phyloP scores from a whole-genome alignment of 768 basidiomycete species.

The Lentinus brumalis region DNA sequence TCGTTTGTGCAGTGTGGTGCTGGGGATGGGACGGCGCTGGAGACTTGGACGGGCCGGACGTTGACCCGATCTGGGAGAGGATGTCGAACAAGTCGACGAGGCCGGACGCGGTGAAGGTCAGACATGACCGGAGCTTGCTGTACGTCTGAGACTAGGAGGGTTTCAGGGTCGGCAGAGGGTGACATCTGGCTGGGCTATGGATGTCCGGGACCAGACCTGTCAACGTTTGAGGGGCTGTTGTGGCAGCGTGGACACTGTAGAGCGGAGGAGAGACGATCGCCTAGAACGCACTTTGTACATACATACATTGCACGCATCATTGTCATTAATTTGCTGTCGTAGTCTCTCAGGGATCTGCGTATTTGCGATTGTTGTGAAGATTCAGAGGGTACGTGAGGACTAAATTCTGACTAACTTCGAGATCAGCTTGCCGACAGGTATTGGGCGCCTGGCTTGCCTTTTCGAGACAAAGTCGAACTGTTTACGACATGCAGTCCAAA shows the following conservation, averaged over 20 bases:
- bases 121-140: constrained; percentile 53
- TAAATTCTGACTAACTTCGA: too few relatives aligned
- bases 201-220: too few relatives aligned
- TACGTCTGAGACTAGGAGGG: constrained; percentile 6
- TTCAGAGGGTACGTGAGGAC: too few relatives aligned
- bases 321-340: neutral
- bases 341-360: neutral
- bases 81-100: constrained; percentile 68
- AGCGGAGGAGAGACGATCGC: neutral
- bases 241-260: too few relatives aligned
- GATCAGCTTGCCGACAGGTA: too few relatives aligned
- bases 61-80: constrained; percentile 95
- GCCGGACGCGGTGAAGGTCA: constrained; percentile 62
- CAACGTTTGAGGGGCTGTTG: too few relatives aligned
- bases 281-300: neutral
- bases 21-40: constrained; percentile 99
- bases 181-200: too few relatives aligned
- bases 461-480: too few relatives aligned
- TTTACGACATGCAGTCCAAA: too few relatives aligned
- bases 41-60: constrained; percentile 95
- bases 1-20: constrained; percentile 78
- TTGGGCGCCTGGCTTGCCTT: too few relatives aligned
- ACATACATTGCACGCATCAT: constrained; percentile 1
- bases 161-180: too few relatives aligned
- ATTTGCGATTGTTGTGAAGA: too few relatives aligned